These are phyloP conservation scores for Geranium incanum DNA, from an alignment of 441 rosid species.

Conservation along the genomic window DNA sequence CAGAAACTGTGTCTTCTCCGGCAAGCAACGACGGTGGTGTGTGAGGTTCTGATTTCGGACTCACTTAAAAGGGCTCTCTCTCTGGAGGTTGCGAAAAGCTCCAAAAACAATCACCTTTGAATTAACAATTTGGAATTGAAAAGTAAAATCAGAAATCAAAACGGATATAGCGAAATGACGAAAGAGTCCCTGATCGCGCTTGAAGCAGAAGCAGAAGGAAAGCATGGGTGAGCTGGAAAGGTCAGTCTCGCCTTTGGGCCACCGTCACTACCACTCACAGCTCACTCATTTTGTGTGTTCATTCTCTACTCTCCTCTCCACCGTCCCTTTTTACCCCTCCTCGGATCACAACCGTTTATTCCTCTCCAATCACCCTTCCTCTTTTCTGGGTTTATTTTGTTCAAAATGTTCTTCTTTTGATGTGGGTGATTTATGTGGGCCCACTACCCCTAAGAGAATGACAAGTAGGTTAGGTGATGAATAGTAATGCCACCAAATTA, in stretches of 20 bases:
- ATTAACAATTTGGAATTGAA: not conserved
- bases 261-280: constrained; percentile 35
- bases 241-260: constrained; percentile 39
- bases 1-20: not conserved
- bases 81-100: constrained; percentile 36
- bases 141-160: no score
- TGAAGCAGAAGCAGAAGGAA: constrained; percentile 34
- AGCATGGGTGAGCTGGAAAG: constrained; percentile 32
- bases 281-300: constrained; percentile 23
- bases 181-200: constrained; percentile 23
- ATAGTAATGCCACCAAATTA: no score
- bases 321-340: not conserved
- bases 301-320: no score
- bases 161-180: constrained; percentile 14
- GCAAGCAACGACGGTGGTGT: not conserved
- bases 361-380: no score
- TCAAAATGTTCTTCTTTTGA: no score
- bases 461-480: no score
- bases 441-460: no score
- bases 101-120: constrained; percentile 23
- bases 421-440: no score
- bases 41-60: not conserved
- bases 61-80: constrained; percentile 36
- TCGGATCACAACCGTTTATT: not conserved
- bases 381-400: no score